Evolutionary conservation across 352 stramenopile genomes (phyloP), one percentile per base, ranked within the genome.

Genomic region (Pythium rhizo-oryzae): DNA sequence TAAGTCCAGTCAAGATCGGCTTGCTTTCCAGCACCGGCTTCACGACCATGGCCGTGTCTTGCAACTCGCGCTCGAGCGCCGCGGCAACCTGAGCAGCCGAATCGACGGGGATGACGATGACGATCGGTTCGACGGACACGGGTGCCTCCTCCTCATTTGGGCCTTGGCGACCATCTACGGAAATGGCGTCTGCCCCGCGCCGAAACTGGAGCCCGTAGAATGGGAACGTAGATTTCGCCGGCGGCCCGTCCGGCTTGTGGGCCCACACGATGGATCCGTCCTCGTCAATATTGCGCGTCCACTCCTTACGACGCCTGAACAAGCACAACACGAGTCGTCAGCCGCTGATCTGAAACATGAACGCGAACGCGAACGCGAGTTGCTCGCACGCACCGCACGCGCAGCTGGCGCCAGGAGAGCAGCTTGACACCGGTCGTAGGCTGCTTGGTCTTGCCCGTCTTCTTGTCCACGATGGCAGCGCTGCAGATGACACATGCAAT

Each of bases 401-500:
- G 65, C 52, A 49, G 30, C 59, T 72, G 58, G 11, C 59, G 58
- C 52, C 50, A 67, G 16, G 65, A 58, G 12, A 72, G 43, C 33
- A 37, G 41, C 53, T 60, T 67, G 51, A n/a, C 60, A 2, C 35
- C n/a, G 0, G 37, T 60, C 3, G 16, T 13, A 4, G 55, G 28
- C 35, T 68, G 21, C 13, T 55, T 72, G 2, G 25, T 51, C 46
- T 71, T 61, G 19, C 28, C 18, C 33, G 25, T 46, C 9, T 52
- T 62, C 39, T 61, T 30, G 28, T 37, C 24, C 1, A 54, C 12
- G 15, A 72, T 51, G 8, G 18, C 39, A 7, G 58, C 59, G 21
- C 66, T 59, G 39, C 66, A 72, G 11, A 72, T 67, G 8, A 72
- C 66, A 21, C 66, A 72, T 43, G 66, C 46, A 30, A 61, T 35